Percentiles rank a stretch among this genome's conserved stretches.
These are phyloP conservation scores for Paramecium octaurelia DNA, from an alignment of 73 alveolate species.

Conservation along the genomic window DNA sequence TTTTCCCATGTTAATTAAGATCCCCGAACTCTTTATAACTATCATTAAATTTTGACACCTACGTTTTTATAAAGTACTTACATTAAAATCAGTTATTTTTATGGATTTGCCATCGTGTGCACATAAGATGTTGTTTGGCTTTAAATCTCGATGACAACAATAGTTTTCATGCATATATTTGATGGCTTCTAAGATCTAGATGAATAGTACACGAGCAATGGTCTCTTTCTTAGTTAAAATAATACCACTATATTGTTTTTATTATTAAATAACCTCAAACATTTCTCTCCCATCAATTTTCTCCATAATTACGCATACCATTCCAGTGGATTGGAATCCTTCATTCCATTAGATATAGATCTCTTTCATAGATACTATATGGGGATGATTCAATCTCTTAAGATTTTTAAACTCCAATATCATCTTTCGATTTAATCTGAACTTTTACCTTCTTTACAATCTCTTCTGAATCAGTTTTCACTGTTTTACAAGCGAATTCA, in stretches of 20 bases:
- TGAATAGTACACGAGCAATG: slow-evolving; percentile 9
- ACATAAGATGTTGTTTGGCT: slow-evolving; percentile 57
- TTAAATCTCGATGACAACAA: slow-evolving; percentile 59
- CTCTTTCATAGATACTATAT: slow-evolving; percentile 50
- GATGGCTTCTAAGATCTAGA: slow-evolving; percentile 16
- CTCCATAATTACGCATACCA: slow-evolving; percentile 54
- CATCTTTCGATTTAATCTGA: not conserved
- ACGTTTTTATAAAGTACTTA: not conserved
- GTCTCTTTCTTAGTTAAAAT: not conserved
- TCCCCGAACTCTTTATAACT: slow-evolving; percentile 54
- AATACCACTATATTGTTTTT: slow-evolving; percentile 56
- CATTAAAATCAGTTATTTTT: slow-evolving; percentile 47
- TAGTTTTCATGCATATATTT: slow-evolving; percentile 53
- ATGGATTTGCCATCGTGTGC: slow-evolving; percentile 32
- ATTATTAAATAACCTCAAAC: slow-evolving; percentile 58
- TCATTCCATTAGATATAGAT: slow-evolving; percentile 50
- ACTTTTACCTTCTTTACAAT: slow-evolving; percentile 40
- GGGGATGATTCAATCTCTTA: slow-evolving; percentile 44
- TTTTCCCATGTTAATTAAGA: slow-evolving; percentile 25
- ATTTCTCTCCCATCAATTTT: slow-evolving; percentile 52
- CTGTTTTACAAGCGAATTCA: slow-evolving; percentile 56
- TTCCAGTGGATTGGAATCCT: slow-evolving; percentile 52
- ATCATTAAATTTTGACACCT: slow-evolving; percentile 63
- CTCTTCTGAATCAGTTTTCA: slow-evolving; percentile 57
- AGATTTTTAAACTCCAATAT: slow-evolving; percentile 51